phyloP scores from a whole-genome alignment of 164 flowering plant species.

The Chimonanthus salicifolius region DNA sequence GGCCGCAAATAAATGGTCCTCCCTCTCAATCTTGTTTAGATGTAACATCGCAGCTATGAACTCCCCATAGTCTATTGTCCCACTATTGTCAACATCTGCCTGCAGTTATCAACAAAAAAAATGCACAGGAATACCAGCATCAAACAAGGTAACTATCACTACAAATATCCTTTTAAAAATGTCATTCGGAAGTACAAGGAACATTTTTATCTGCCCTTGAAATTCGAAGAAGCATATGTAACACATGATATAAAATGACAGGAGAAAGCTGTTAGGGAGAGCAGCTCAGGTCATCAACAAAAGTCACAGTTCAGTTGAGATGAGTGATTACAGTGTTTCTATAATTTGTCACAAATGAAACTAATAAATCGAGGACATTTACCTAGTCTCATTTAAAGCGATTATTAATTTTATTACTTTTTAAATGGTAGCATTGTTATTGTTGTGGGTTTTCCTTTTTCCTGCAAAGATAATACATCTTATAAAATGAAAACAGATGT shows the following conservation, averaged over 20 bases:
- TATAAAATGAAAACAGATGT: no score
- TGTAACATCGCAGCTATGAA: slow-evolving; percentile 21
- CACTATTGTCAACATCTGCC: slow-evolving; percentile 24
- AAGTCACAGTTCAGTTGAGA: no score
- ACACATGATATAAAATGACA: background rate
- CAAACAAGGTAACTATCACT: slow-evolving; percentile 12
- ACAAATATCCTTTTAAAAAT: background rate
- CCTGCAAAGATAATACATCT: no score
- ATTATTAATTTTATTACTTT: no score
- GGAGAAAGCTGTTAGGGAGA: background rate
- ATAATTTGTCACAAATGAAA: no score
- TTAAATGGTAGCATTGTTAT: no score
- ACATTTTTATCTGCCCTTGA: background rate
- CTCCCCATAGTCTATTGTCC: slow-evolving; percentile 24
- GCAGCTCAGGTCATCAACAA: background rate
- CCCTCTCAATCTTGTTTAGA: slow-evolving; percentile 20
- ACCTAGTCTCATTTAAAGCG: no score
- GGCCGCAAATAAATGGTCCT: slow-evolving; percentile 21
- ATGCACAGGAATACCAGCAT: background rate
- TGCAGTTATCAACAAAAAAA: slow-evolving; percentile 8
- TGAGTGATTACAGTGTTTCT: no score
- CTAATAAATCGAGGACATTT: no score
- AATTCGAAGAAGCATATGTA: background rate
- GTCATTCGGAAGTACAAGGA: no score
- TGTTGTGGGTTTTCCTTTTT: no score